These are phyloP conservation scores for Pseudonitzschia pungens DNA, from an alignment of 108 stramenopile species.

Conservation along the genomic window DNA sequence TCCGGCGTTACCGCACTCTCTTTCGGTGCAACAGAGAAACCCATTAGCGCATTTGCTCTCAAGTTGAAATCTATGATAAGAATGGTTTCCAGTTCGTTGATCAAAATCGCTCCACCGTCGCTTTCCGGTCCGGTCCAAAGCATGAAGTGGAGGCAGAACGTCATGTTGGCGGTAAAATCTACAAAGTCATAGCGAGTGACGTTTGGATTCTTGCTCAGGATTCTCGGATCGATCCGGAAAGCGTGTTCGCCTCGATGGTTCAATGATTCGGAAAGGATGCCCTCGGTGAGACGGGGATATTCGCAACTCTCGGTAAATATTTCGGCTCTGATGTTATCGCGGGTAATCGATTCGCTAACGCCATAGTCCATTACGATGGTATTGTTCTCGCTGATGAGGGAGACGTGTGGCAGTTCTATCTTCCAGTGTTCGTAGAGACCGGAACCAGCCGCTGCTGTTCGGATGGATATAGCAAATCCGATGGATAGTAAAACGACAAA, in stretches of 20 bases:
- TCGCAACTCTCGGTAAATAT: not conserved
- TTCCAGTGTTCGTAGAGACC: too few species aligned
- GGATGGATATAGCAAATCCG: too few species aligned
- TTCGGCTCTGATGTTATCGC: not conserved
- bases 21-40: not conserved
- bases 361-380: not conserved
- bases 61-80: not conserved
- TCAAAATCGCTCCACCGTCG: not conserved
- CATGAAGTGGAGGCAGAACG: not conserved
- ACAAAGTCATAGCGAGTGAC: not conserved
- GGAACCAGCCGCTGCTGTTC: too few species aligned
- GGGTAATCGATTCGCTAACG: not conserved
- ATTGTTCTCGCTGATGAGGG: not conserved
- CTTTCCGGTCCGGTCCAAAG: not conserved
- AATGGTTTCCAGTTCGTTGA: not conserved
- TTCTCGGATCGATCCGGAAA: not conserved
- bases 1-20: not conserved
- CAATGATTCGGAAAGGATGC: not conserved
- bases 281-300: not conserved
- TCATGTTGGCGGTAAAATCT: not conserved
- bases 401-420: too few species aligned
- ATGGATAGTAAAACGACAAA: too few species aligned
- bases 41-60: not conserved
- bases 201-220: not conserved
- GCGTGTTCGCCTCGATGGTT: not conserved